Evolutionary conservation across 2,329 filamentous ascomycete genomes (phyloP).

Genomic region (Raffaelea ambrosiae): DNA sequence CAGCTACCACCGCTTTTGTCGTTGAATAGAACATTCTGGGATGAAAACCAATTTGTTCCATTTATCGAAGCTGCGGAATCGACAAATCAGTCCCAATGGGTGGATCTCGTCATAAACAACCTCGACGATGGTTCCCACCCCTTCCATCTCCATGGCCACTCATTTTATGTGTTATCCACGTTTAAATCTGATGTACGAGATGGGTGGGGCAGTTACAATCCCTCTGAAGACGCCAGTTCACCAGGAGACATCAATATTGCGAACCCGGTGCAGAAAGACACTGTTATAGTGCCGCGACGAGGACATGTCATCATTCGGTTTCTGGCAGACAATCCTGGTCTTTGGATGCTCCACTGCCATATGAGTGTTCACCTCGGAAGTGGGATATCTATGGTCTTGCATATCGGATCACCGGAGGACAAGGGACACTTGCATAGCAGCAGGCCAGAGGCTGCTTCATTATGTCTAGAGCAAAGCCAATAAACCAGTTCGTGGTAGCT

Average conservation of each 20-base stretch:
- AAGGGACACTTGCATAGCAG: background rate
- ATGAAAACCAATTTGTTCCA: background rate
- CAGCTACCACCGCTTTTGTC: conserved; percentile 7
- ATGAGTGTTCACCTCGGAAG: conserved; percentile 27
- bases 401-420: background rate
- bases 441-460: too few species aligned
- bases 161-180: conserved; percentile 8
- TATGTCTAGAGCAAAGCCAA: too few species aligned
- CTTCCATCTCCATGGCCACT: conserved; percentile 30
- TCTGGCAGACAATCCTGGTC: conserved; percentile 23
- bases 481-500: too few species aligned
- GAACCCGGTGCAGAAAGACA: conserved; percentile 22
- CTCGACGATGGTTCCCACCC: conserved; percentile 40
- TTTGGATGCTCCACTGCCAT: conserved; percentile 31
- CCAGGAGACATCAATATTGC: background rate
- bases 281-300: conserved; percentile 22
- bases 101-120: conserved; percentile 41
- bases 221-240: background rate
- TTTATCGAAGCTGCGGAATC: background rate
- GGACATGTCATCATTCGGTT: conserved; percentile 27
- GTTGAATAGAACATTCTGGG: conserved; percentile 5
- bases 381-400: conserved; percentile 30
- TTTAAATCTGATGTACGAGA: conserved; percentile 15
- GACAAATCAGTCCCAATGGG: conserved; percentile 20
- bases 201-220: conserved; percentile 3